Evolutionary conservation across 768 basidiomycete genomes (phyloP), one percentile per base, ranked within the genome.

Genomic region (Pleurotus salmoneostramineus): DNA sequence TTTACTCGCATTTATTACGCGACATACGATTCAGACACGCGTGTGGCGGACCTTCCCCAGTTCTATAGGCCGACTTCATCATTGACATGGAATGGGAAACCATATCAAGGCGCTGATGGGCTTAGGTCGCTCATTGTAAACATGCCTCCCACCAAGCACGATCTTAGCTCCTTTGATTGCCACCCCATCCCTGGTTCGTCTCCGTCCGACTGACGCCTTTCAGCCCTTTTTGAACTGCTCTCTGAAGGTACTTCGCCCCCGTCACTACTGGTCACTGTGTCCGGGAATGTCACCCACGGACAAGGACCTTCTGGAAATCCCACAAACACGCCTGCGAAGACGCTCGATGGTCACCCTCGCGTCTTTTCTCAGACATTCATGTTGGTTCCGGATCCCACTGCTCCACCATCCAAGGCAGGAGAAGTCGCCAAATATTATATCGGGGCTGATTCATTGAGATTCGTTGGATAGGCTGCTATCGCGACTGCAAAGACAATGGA

Each of bases 351-450:
- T 8, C 89, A 91, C 40, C 87, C 92, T 6, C 83, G 92, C 40
- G 89, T 93, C 50, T 94, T 94, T 71, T 87, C 88, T 14, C 92
- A 94, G 70, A 89, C 91, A 5, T 94, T 94, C 66, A 83, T 94
- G 76, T 84, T 94, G 36, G 83, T 87, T 7, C 90, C 90, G 3
- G 90, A 92, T 66, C 76, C 89, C 3, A 77, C 76, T 44, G 83
- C 86, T 33, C 77, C 87, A 2, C 77, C 84, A 14, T 77, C 79
- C 1, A 85, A 85, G 59, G 77, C 81, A 4, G 89, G 87, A 57
- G 89, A 89, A 65, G 82, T 89, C 0, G 88, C 88, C 6, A 92
- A 89, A 68, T 93, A 93, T 67, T 93, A 88, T 65, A 76, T 94
- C 56, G 83, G 83, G 59, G 83, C 89, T 8, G 91, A 93, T 69